Base-by-base conservation (phyloP, 352 stramenopile genomes). In the Pythium folliculosum region DNA sequence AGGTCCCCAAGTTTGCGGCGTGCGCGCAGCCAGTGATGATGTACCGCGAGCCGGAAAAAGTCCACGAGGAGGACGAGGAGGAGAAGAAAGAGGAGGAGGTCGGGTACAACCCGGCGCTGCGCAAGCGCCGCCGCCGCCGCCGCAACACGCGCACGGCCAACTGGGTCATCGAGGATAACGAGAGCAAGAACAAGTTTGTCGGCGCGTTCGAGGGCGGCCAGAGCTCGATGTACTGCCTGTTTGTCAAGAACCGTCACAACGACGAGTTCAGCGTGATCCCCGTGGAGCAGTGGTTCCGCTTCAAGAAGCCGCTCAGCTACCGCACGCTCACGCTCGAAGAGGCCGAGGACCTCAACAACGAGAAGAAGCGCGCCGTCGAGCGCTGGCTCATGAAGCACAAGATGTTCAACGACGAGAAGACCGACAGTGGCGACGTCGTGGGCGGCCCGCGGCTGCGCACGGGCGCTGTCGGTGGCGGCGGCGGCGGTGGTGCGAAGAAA, bases 341-440 rank as follows among this genome's bases (percentile, higher is more conserved):
- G 74, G 87, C 87, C 19, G 85, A 94, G 63, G 84, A 93, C 38
- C 78, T 95, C 60, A 94, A 93, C 75, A 94, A 94, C 48, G 85
- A 95, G 75, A 95, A 95, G 80, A 94, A 95, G 67, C 87, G 86
- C 56, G 87, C 87, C 0, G 87, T 94, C 21, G 87, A 95, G 70
- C 85, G 86, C 63, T 94, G 87, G 85, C 80, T 95, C 56, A 95
- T 94, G 86, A 91, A 92, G 73, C 86, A 94, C 76, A 91, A 90
- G 72, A 81, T 94, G 54, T 85, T 87, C 23, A 78, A 80, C 22
- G 86, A 94, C 27, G 85, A 94, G 50, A 90, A 88, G 69, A 59
- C 60, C 23, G 86, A 91, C 27, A 58, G 23, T 27, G 70, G 67
- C 21, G 81, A 90, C 44, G 79, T 86, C 2, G 81, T 93, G 10